Evolutionary conservation across 768 basidiomycete genomes (phyloP).

Genomic region (Boletus huronensis): DNA sequence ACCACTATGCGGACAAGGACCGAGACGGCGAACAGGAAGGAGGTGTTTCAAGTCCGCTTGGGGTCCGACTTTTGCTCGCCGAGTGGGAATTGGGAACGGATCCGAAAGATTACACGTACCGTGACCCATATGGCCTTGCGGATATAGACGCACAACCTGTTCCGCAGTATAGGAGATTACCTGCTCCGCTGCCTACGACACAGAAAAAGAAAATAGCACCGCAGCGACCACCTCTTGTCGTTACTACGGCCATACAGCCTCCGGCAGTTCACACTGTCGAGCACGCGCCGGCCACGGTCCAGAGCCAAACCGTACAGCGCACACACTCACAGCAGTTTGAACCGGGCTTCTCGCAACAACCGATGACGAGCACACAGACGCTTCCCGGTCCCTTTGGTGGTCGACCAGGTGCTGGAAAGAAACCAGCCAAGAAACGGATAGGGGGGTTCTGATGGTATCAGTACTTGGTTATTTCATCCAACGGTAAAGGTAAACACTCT

Average conservation of each 20-base stretch:
- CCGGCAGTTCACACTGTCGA: constrained; percentile 10
- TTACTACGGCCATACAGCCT: constrained; percentile 29
- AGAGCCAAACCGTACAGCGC: constrained; percentile 14
- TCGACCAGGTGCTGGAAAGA: constrained; percentile 46
- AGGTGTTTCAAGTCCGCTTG: constrained; percentile 39
- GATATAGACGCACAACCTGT: constrained; percentile 17
- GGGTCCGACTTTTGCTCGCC: constrained; percentile 59
- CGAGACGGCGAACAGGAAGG: constrained; percentile 12
- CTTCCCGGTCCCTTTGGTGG: constrained; percentile 72
- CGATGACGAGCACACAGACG: constrained; percentile 63
- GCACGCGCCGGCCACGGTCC: background rate
- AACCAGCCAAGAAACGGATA: constrained; percentile 58
- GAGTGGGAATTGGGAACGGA: constrained; percentile 64
- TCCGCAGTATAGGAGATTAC: constrained; percentile 12
- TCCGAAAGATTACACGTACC: constrained; percentile 48
- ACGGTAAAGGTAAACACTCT: background rate
- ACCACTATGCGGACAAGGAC: constrained; percentile 29
- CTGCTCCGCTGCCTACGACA: background rate
- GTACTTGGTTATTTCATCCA: background rate
- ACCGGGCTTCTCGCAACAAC: constrained; percentile 37
- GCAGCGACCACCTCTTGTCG: constrained; percentile 40
- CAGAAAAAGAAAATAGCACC: constrained; percentile 23
- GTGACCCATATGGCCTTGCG: constrained; percentile 49
- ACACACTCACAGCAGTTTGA: constrained; percentile 17
- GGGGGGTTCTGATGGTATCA: constrained; percentile 60